phyloP scores from a whole-genome alignment of 495 filamentous ascomycete species.

The Pseudomonodictys pantanalensis region DNA sequence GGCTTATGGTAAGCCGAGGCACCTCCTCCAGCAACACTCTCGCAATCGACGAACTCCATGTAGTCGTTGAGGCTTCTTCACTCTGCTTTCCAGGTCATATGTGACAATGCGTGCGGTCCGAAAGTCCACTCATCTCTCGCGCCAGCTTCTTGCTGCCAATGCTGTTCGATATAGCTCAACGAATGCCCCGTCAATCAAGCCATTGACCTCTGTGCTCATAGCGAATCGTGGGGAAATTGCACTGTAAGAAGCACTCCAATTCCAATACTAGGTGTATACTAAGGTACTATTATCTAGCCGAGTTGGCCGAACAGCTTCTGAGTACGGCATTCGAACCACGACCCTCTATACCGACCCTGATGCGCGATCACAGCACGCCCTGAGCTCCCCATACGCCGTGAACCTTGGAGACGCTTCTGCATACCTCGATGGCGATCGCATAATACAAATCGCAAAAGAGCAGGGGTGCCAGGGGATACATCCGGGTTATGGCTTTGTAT shows the following conservation, averaged over 20 bases:
- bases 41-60: not conserved
- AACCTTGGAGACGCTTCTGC: constrained; percentile 77
- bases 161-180: constrained; percentile 22
- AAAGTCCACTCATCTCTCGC: constrained; percentile 24
- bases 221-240: constrained; percentile 98
- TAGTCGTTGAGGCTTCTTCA: not conserved
- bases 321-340: constrained; percentile 88
- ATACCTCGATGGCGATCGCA: constrained; percentile 90
- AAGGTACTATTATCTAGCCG: constrained; percentile 50
- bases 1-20: constrained; percentile 25
- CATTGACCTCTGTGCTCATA: constrained; percentile 84
- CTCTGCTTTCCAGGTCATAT: not conserved
- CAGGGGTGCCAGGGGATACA: constrained; percentile 87
- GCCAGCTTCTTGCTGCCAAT: constrained; percentile 21
- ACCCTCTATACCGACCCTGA: constrained; percentile 95
- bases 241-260: constrained; percentile 49
- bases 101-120: constrained; percentile 28
- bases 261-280: too few species aligned
- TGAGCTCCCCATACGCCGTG: constrained; percentile 74
- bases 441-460: constrained; percentile 80
- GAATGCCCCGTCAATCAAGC: constrained; percentile 34
- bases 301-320: constrained; percentile 79
- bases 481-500: constrained; percentile 93
- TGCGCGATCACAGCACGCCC: constrained; percentile 79
- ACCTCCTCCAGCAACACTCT: not conserved